These are phyloP conservation scores for Omphalea diandra DNA, from an alignment of 441 rosid species.

Conservation along the genomic window DNA sequence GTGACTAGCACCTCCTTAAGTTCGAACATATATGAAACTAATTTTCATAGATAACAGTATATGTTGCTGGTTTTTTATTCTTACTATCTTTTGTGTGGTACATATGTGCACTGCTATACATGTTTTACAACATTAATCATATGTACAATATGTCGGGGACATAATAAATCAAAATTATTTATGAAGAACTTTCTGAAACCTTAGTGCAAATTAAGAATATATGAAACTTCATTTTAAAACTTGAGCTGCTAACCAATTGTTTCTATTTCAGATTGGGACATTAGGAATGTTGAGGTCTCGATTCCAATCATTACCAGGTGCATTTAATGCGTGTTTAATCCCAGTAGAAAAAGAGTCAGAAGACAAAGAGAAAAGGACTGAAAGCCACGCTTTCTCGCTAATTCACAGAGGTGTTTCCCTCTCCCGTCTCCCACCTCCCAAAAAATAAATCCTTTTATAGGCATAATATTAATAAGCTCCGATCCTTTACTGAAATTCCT, in stretches of 20 bases:
- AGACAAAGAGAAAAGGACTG: conserved; percentile 62
- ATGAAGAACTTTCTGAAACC: neutral
- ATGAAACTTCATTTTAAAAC: neutral
- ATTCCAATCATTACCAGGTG: conserved; percentile 80
- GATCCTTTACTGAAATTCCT: neutral
- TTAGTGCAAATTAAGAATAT: neutral
- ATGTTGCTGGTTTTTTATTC: neutral
- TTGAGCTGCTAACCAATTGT: neutral
- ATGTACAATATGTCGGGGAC: neutral
- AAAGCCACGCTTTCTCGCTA: conserved; percentile 68
- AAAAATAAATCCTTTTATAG: neutral
- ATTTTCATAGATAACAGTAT: neutral
- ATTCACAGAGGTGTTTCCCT: conserved; percentile 42
- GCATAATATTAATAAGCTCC: neutral
- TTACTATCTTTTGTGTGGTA: neutral
- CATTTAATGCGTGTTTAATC: conserved; percentile 77
- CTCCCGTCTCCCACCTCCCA: no score
- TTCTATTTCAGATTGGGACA: conserved; percentile 85
- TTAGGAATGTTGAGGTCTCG: conserved; percentile 98
- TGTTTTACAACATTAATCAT: neutral
- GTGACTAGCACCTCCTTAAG: neutral
- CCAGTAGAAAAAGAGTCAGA: conserved; percentile 64
- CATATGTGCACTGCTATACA: no score
- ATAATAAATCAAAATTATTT: neutral
- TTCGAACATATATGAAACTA: neutral